These are phyloP conservation scores for Apiospora marii DNA, from an alignment of 2,329 filamentous ascomycete genomes.

Conservation along the genomic window DNA sequence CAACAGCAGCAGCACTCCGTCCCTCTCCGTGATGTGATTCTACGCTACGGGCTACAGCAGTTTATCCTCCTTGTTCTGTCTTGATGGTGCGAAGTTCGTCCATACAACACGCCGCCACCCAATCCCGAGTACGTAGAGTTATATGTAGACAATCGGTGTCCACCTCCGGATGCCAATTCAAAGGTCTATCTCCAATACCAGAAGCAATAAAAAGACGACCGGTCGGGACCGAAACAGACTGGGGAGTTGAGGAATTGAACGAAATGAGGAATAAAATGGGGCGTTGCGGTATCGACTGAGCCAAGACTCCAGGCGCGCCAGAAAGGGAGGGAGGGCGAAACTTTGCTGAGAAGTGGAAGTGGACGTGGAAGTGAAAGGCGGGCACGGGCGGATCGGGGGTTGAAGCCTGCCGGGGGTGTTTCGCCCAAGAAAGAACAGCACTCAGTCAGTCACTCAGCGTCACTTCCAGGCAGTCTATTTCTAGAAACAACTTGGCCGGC, in stretches of 20 bases:
- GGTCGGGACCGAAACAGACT: constrained; percentile 6
- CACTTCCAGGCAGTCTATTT: background rate
- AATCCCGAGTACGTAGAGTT: background rate
- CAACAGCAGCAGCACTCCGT: background rate
- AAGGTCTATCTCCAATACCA: background rate
- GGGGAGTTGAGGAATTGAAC: constrained; percentile 4
- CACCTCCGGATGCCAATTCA: background rate
- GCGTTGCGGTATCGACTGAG: constrained; percentile 20
- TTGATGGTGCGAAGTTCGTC: background rate
- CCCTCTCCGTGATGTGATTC: constrained; percentile 12
- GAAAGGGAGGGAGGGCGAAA: constrained; percentile 25
- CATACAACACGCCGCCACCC: background rate
- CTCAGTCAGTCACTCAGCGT: background rate
- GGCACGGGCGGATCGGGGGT: constrained; percentile 26
- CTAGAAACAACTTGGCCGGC: background rate
- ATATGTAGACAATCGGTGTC: background rate
- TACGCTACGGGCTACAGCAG: background rate
- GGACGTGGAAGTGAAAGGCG: constrained; percentile 23
- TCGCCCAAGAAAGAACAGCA: constrained; percentile 5
- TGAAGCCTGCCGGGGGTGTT: constrained; percentile 22
- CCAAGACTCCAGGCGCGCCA: constrained; percentile 20
- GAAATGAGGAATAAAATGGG: constrained; percentile 22
- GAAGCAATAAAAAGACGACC: background rate
- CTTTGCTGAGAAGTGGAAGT: constrained; percentile 23
- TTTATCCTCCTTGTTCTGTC: background rate